phyloP scores from a whole-genome alignment of 208 protist species.

The Wallacemonas sp. region DNA sequence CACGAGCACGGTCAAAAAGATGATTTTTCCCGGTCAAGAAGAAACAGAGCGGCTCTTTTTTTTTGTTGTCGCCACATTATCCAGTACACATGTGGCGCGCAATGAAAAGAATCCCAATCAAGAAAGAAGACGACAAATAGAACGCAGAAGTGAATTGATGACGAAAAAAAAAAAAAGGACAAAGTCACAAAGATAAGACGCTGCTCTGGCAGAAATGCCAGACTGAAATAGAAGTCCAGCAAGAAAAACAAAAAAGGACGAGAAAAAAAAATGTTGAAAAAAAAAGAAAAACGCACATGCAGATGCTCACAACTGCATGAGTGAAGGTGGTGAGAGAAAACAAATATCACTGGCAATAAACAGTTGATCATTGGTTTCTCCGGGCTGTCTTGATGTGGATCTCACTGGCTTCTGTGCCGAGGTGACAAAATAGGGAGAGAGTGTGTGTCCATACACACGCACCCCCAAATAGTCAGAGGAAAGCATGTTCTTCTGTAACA shows the following conservation, averaged over 20 bases:
- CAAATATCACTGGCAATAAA: background rate
- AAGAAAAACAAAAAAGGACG: background rate
- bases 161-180: background rate
- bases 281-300: background rate
- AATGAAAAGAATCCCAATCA: too few relatives aligned
- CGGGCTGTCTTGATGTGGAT: background rate
- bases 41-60: too few relatives aligned
- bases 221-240: background rate
- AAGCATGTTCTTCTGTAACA: too few relatives aligned
- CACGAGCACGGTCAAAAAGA: slow-evolving; percentile 3
- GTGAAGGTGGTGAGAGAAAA: background rate
- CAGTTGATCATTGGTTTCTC: background rate
- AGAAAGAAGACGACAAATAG: too few relatives aligned
- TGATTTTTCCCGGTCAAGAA: too few relatives aligned
- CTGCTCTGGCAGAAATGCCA: slow-evolving; percentile 6
- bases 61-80: too few relatives aligned
- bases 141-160: background rate
- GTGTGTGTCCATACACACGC: too few relatives aligned
- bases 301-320: background rate
- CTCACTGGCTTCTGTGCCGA: background rate
- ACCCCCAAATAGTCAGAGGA: too few relatives aligned
- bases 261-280: background rate
- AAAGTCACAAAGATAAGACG: background rate
- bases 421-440: background rate
- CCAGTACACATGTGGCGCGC: too few relatives aligned